Conservation (phyloP, 2,329 filamentous ascomycete genomes). For the Aureobasidium vineae region DNA sequence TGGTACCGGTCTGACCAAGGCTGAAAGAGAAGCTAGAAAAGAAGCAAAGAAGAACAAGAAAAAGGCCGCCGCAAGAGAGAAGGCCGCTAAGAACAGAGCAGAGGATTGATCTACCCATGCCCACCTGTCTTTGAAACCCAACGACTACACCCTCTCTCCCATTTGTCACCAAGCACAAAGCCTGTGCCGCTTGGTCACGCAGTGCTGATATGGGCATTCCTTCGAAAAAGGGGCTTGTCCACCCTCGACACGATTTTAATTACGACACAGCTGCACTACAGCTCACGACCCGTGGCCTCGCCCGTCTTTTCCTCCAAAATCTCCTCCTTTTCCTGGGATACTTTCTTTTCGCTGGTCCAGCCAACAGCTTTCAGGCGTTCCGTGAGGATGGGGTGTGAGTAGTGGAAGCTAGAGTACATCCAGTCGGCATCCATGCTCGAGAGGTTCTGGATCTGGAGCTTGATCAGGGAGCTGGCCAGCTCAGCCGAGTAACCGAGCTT, state of each 20-base stretch:
- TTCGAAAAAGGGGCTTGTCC: neutral
- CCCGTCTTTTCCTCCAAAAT: slow-evolving; percentile 57
- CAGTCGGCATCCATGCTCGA: slow-evolving; percentile 99
- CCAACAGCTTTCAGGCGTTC: slow-evolving; percentile 89
- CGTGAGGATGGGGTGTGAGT: slow-evolving; percentile 93
- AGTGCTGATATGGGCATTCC: neutral
- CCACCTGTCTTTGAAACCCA: neutral
- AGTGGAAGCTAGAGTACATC: slow-evolving; percentile 98
- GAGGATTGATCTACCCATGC: slow-evolving; percentile 15
- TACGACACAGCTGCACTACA: slow-evolving; percentile 50
- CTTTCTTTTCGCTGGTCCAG: slow-evolving; percentile 69
- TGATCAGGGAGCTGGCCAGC: slow-evolving; percentile 85
- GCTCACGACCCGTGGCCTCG: slow-evolving; percentile 72
- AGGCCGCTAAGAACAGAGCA: slow-evolving; percentile 25
- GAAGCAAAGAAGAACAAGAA: slow-evolving; percentile 56
- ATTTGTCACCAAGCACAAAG: neutral
- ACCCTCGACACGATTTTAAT: slow-evolving; percentile 8
- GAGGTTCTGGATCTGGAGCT: slow-evolving; percentile 96
- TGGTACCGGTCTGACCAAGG: slow-evolving; percentile 35
- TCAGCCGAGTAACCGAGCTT: slow-evolving; percentile 79
- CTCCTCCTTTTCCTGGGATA: slow-evolving; percentile 50
- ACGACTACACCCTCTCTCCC: neutral
- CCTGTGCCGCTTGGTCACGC: neutral
- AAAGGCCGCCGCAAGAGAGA: slow-evolving; percentile 44
- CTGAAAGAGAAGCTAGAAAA: slow-evolving; percentile 56